Evolutionary conservation across 1,284 basidiomycete genomes (phyloP), one percentile per base, ranked within the genome.

Genomic region (Mycena citricolor): DNA sequence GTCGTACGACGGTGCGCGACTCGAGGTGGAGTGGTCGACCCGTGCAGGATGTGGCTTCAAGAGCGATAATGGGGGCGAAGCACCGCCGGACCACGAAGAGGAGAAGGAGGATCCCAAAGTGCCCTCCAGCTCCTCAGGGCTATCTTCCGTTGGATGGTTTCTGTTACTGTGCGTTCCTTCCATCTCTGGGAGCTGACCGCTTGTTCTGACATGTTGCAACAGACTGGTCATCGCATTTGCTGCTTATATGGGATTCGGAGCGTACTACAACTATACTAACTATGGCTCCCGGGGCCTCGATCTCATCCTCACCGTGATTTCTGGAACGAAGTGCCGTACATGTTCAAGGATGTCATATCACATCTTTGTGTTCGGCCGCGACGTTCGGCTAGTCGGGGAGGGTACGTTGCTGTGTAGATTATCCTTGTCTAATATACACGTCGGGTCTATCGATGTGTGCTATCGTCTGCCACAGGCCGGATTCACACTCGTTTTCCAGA

Each of bases 281-380:
- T 91, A 90, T 58, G 88, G 88, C 17, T 85, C 89, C 8, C 76
- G 80, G 24, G 89, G 89, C 11, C 66, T 71, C 59, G 89, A 91
- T 62, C 72, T 91, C 39, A 81, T 91, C 60, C 88, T 49, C 88
- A 91, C 64, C 84, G 87, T 33, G 87, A 90, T 61, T 89, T 92
- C 65, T 90, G 87, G 87, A 70, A 81, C 62, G 89, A 92, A 64
- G 83, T 91, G 4, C 89, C 89, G 4, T 90, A 87, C 56, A 84
- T 92, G 77, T 61, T 90, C 25, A 72, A 74, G 29, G 89, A 91
- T 56, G 79, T 92, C 24, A 60, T 82, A 36, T 79, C 82, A 12
- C 86, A 90, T 64, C 64, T 90, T 31, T 88, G 86, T 35, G 73
- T 86, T 33, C 81, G 83, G 41, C 78, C 82, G 50, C 74, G 79